Percentiles rank a stretch among this genome's conserved stretches.
Evolutionary conservation across 2,329 filamentous ascomycete species (phyloP).

Genomic region (Fusarium nurragi): DNA sequence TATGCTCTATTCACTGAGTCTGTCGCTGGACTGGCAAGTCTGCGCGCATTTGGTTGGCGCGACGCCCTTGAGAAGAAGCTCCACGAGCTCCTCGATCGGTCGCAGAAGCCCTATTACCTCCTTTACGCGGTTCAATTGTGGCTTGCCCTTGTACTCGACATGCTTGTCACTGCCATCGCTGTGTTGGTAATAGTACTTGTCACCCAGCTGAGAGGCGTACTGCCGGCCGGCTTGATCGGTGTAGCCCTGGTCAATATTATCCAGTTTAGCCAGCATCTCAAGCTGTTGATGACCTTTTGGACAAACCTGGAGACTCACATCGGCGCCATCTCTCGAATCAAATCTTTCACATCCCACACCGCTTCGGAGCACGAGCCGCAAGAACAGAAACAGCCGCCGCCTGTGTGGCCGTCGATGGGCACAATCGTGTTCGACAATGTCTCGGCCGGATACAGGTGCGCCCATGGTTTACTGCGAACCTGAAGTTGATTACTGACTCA

Average conservation of each 20-base stretch:
- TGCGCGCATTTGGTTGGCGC: conserved; percentile 61
- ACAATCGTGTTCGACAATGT: conserved; percentile 78
- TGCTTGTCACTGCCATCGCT: conserved; percentile 37
- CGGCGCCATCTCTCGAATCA: conserved; percentile 42
- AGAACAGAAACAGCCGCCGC: conserved; percentile 55
- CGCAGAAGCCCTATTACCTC: conserved; percentile 59
- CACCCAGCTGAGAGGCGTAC: conserved; percentile 21
- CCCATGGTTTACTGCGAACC: fast-evolving
- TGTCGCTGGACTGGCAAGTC: conserved; percentile 56
- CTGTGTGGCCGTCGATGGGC: conserved; percentile 86
- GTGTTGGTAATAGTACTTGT: conserved; percentile 31
- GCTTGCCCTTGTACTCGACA: conserved; percentile 40
- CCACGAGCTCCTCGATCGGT: conserved; percentile 51
- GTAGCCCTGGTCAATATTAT: conserved; percentile 44
- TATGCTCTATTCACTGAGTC: conserved; percentile 62
- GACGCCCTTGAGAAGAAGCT: conserved; percentile 47
- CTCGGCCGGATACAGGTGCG: conserved; percentile 26
- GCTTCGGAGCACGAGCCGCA: conserved; percentile 24
- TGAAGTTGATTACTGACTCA: background rate
- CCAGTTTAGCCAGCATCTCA: conserved; percentile 44
- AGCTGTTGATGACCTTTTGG: conserved; percentile 47
- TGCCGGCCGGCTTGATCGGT: conserved; percentile 33
- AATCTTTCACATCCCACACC: conserved; percentile 28
- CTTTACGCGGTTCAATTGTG: conserved; percentile 45
- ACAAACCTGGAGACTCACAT: conserved; percentile 44